A percentile compares a stretch with the other conserved stretches of the same genome.
Evolutionary conservation across 345 rosid genomes (phyloP).

Genomic region (Psidium guajava): DNA sequence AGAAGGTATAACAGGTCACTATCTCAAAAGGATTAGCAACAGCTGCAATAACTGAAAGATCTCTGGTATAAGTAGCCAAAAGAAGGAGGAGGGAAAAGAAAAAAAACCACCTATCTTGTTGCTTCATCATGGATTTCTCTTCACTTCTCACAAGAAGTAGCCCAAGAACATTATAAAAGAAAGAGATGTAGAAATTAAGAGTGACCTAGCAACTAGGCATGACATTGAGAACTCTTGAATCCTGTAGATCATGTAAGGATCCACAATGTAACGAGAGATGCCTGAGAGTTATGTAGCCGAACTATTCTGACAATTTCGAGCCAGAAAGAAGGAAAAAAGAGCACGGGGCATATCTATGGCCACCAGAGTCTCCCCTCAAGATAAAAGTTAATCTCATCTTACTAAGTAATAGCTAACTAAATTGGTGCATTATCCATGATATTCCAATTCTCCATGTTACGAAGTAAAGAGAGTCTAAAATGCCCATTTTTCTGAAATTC

Average conservation of each 20-base stretch:
- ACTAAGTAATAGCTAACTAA: not conserved
- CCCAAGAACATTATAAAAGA: not conserved
- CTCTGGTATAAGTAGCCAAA: not conserved
- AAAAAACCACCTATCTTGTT: not conserved
- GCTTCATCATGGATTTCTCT: not conserved
- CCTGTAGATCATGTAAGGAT: not conserved
- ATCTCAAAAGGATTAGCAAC: not conserved
- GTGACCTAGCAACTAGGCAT: not conserved
- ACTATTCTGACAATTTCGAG: not conserved
- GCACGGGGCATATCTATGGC: not conserved
- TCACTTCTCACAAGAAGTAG: not conserved
- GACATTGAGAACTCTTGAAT: not conserved
- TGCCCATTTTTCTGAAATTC: not conserved
- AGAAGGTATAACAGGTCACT: constrained; percentile 9
- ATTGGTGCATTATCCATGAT: not conserved
- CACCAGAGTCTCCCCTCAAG: not conserved
- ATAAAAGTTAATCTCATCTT: not conserved
- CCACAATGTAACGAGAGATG: not conserved
- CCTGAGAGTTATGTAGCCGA: not conserved
- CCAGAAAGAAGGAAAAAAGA: not conserved
- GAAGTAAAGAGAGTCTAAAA: not conserved
- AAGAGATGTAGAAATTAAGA: not conserved
- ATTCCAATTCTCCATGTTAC: not conserved
- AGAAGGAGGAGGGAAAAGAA: not conserved
- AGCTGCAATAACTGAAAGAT: not conserved